Evolutionary conservation across 768 basidiomycete genomes (phyloP).

Genomic region (Hydnomerulius pinastri): DNA sequence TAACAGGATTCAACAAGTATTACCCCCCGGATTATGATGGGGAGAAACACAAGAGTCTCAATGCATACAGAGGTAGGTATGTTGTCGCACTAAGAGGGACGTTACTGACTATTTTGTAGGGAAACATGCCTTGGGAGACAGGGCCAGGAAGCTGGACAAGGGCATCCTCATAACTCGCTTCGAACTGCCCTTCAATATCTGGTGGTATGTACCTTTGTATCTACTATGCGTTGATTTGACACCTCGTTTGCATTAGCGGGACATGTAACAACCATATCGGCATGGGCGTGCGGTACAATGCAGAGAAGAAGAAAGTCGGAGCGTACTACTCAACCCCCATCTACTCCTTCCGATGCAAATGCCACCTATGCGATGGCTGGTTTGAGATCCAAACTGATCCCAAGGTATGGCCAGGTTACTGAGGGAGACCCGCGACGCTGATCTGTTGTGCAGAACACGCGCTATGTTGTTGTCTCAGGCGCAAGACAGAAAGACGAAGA

Average conservation of each 20-base stretch:
- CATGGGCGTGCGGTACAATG: conserved; percentile 99
- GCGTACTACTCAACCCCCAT: conserved; percentile 95
- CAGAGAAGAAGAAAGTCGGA: conserved; percentile 97
- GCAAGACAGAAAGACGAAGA: conserved; percentile 95
- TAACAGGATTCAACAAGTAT: conserved; percentile 73
- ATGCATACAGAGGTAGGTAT: conserved; percentile 65
- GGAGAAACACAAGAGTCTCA: conserved; percentile 69
- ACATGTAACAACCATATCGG: conserved; percentile 97
- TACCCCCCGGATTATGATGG: conserved; percentile 78
- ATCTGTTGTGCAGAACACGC: conserved; percentile 69
- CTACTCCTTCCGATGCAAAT: conserved; percentile 95
- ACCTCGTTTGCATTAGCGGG: conserved; percentile 50
- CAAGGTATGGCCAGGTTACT: conserved; percentile 56
- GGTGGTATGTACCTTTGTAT: conserved; percentile 65
- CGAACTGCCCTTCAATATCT: conserved; percentile 94
- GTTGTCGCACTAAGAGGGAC: background rate
- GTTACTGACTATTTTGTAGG: conserved; percentile 44
- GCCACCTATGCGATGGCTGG: conserved; percentile 94
- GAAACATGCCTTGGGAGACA: conserved; percentile 90
- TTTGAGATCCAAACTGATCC: conserved; percentile 98
- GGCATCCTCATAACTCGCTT: conserved; percentile 96
- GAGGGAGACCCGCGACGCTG: background rate
- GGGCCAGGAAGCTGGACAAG: conserved; percentile 94
- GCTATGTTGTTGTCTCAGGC: conserved; percentile 89
- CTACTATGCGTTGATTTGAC: conserved; percentile 1